Evolutionary conservation across 192 early-diverging fungal species (phyloP), one percentile per base, ranked within the genome.

Genomic region (Rhizoclosmatium sp.): DNA sequence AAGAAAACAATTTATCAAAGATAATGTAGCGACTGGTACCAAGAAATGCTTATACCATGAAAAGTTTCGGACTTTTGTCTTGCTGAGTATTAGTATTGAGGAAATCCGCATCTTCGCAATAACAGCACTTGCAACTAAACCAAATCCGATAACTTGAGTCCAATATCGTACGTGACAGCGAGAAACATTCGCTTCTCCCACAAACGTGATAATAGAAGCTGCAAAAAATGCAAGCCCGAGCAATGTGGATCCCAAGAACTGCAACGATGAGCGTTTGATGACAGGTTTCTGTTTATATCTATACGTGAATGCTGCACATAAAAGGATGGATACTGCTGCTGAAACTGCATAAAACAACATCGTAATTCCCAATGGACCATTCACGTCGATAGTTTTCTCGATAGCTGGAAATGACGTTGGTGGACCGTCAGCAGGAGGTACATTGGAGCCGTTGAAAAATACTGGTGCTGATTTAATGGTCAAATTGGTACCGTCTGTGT

Each of bases 401-500:
- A 54, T 54, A 12, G 51, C 9, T 31, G 31, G 31, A 31, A 31
- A 31, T 31, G 31, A 31, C 16, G 5, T 54, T 16, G 16, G 5
- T 54, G 60, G 39, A 19, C 60, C 60, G 21, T 62, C 60, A 31
- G 23, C 21, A 7, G 60, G 60, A 19, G 60, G 60, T 19, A 62
- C 23, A 7, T 7, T 19, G 7, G 60, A 9, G 39, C 60, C 60
- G 60, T 40, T 19, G 23, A 62, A 23, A 54, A 54, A 54, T 54
- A 12, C 16, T 62, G 23, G 5, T 5, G 39, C 10, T 40, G 4
- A 62, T 62, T 62, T 23, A 62, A 44, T 44, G 9, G 72, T 46
- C 19, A 75, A 75, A 62, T 64, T 62, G 12, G 72, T 61, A 10
- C 39, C 72, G n/a, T 59, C 40, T 12, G 42, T 12, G 19, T 75